These are phyloP conservation scores for Raphanus sativus DNA, from an alignment of 345 rosid species.

Conservation along the genomic window DNA sequence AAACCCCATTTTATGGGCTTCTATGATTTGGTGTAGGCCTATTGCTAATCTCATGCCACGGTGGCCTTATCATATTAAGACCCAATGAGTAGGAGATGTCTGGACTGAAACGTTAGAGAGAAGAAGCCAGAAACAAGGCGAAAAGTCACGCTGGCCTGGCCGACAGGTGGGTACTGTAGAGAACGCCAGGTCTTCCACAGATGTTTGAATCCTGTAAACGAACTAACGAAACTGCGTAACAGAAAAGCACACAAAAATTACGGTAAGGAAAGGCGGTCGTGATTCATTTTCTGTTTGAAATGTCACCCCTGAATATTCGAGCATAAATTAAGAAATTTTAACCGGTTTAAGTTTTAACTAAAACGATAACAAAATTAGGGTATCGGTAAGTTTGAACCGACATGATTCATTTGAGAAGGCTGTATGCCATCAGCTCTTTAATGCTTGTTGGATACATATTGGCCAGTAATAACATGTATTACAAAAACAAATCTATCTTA, in stretches of 20 bases:
- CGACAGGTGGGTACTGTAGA: not conserved
- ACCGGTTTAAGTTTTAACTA: not conserved
- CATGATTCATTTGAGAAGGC: conserved; percentile 10
- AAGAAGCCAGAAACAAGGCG: not conserved
- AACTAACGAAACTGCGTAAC: not conserved
- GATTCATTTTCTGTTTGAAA: not conserved
- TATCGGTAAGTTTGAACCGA: not conserved
- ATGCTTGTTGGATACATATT: not conserved
- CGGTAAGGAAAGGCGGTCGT: not conserved
- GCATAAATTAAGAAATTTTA: not conserved
- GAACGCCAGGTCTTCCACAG: conserved; percentile 1
- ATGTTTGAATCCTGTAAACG: not conserved
- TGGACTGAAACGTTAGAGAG: not conserved
- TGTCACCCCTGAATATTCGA: not conserved
- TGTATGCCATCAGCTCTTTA: conserved; percentile 19
- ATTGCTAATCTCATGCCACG: not conserved
- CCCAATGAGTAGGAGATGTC: not conserved
- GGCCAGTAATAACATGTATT: not conserved
- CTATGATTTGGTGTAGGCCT: not conserved
- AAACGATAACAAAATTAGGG: not conserved
- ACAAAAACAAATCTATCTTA: too few species aligned
- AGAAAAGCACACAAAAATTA: not conserved
- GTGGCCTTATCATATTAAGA: not conserved
- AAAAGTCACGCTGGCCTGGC: not conserved
- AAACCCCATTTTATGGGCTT: not conserved